phyloP scores from a whole-genome alignment of 306 rosid genomes.

The Gillenia trifoliata region DNA sequence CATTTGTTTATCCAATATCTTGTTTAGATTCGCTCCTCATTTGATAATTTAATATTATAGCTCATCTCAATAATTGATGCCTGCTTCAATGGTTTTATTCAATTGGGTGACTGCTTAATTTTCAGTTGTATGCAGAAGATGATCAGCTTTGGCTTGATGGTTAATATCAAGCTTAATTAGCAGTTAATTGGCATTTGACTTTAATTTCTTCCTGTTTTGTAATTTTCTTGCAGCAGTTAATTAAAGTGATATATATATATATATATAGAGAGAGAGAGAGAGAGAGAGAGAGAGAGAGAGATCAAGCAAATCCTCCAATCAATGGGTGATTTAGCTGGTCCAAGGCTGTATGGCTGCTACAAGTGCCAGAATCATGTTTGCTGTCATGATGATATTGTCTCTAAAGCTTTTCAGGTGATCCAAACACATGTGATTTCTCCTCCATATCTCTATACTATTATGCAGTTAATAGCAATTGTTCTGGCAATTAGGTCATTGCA shows the following conservation, averaged over 20 bases:
- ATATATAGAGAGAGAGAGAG: too few relatives aligned
- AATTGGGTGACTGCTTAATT: conserved; percentile 1
- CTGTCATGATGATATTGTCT: conserved; percentile 58
- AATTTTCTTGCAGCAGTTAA: conserved; percentile 12
- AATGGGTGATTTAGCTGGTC: conserved; percentile 43
- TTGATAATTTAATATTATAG: conserved; percentile 23
- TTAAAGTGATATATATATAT: conserved; percentile 5
- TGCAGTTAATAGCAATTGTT: not conserved
- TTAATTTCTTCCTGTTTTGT: not conserved
- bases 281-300: too few relatives aligned
- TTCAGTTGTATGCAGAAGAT: not conserved
- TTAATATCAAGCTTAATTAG: conserved; percentile 15
- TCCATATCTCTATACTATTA: not conserved
- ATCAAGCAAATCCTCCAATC: conserved; percentile 26
- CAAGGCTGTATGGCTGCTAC: conserved; percentile 59
- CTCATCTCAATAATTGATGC: conserved; percentile 27
- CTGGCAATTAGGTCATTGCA: not conserved
- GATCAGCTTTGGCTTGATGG: conserved; percentile 1
- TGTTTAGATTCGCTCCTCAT: conserved; percentile 29
- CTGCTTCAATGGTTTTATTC: not conserved
- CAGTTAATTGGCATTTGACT: not conserved
- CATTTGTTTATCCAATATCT: conserved; percentile 26
- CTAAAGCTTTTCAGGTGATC: conserved; percentile 61
- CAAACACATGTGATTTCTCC: conserved; percentile 5
- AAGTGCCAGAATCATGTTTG: conserved; percentile 65